A percentile compares a stretch with the other conserved stretches of the same genome.
Evolutionary conservation across 352 stramenopile genomes (phyloP).

Genomic region (Plasmopara halstedii): DNA sequence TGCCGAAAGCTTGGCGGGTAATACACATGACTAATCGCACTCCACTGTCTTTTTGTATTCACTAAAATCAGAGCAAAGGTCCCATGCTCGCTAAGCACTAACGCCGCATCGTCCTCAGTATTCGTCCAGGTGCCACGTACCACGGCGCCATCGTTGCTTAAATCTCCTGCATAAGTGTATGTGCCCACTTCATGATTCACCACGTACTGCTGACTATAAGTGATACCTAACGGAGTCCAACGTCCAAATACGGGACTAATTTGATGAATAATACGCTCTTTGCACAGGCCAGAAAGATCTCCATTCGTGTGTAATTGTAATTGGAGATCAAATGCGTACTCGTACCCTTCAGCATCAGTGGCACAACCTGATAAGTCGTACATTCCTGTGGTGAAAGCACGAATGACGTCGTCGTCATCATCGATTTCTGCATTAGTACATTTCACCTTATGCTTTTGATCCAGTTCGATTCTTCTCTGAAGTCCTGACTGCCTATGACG

Average conservation of each 20-base stretch:
- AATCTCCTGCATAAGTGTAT: slow-evolving; percentile 37
- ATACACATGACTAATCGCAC: slow-evolving; percentile 27
- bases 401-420: slow-evolving; percentile 27
- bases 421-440: slow-evolving; percentile 1
- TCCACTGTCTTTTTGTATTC: slow-evolving; percentile 35
- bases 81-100: slow-evolving; percentile 37
- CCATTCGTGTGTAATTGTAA: slow-evolving; percentile 35
- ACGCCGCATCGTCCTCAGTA: slow-evolving; percentile 21
- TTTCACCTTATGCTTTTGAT: no score
- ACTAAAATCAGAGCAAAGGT: slow-evolving; percentile 51
- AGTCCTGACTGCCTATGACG: background rate
- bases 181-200: slow-evolving; percentile 50
- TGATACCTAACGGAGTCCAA: slow-evolving; percentile 27
- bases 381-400: slow-evolving; percentile 39
- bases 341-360: slow-evolving; percentile 60
- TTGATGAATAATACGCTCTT: slow-evolving; percentile 58
- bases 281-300: slow-evolving; percentile 27
- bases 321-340: slow-evolving; percentile 55
- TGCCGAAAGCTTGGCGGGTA: slow-evolving; percentile 39
- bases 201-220: slow-evolving; percentile 50
- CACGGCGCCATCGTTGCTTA: slow-evolving; percentile 35
- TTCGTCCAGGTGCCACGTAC: slow-evolving; percentile 47
- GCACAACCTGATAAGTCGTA: slow-evolving; percentile 54
- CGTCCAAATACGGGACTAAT: slow-evolving; percentile 27
- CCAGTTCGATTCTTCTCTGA: background rate